phyloP scores from a whole-genome alignment of 2,329 filamentous ascomycete genomes.

The Cordyceps militaris region DNA sequence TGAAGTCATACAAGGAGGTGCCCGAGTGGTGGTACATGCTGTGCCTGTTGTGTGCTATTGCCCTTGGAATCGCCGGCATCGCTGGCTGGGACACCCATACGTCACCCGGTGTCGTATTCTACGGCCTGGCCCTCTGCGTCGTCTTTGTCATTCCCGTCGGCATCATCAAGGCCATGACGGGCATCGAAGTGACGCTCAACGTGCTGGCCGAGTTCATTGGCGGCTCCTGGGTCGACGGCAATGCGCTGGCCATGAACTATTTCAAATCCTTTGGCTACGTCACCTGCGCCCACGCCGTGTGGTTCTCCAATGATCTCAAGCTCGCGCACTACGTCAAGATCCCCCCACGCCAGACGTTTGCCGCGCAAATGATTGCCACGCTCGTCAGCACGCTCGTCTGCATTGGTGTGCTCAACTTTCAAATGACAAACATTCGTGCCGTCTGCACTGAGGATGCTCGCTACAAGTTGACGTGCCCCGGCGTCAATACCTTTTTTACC shows the following conservation, averaged over 20 bases:
- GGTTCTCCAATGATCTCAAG: conserved; percentile 43
- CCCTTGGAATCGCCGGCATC: conserved; percentile 40
- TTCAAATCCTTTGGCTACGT: conserved; percentile 48
- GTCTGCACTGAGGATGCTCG: conserved; percentile 42
- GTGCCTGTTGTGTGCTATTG: conserved; percentile 36
- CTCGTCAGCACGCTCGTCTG: conserved; percentile 46
- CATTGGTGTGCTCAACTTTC: conserved; percentile 42
- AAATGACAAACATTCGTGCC: conserved; percentile 41
- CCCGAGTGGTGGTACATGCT: conserved; percentile 49
- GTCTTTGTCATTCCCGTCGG: conserved; percentile 46
- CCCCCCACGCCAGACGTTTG: conserved; percentile 52
- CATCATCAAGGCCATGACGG: conserved; percentile 47
- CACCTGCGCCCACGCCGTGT: conserved; percentile 43
- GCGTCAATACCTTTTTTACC: conserved; percentile 50
- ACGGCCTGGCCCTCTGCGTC: conserved; percentile 41
- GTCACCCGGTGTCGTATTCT: conserved; percentile 43
- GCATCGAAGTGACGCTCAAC: conserved; percentile 44
- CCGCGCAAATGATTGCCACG: conserved; percentile 52
- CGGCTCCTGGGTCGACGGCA: conserved; percentile 43
- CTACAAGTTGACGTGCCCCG: conserved; percentile 44
- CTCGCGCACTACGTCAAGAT: conserved; percentile 53
- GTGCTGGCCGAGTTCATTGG: conserved; percentile 48
- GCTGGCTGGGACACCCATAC: conserved; percentile 44
- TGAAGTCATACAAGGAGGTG: conserved; percentile 40
- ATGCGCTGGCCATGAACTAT: conserved; percentile 46